Percentiles rank a stretch among this genome's conserved stretches.
phyloP scores from a whole-genome alignment of 441 rosid species.

The Daphne laureola region DNA sequence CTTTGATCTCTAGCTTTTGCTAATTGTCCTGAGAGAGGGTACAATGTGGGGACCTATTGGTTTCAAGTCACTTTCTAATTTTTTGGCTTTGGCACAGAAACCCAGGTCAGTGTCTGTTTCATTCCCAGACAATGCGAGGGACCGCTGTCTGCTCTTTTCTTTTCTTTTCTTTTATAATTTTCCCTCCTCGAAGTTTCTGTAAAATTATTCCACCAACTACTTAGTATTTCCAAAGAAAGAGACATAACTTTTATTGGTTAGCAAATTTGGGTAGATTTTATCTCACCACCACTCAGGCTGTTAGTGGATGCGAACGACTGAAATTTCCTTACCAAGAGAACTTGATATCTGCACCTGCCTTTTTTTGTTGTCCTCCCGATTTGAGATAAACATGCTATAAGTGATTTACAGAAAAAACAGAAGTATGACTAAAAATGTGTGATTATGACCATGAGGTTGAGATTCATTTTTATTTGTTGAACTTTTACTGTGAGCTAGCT shows the following conservation, averaged over 20 bases:
- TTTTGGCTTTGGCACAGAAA: conserved; percentile 65
- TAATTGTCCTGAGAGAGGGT: conserved; percentile 19
- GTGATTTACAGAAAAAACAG: conserved; percentile 19
- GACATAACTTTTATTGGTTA: conserved; percentile 31
- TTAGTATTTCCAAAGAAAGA: conserved; percentile 22
- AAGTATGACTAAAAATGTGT: conserved; percentile 6
- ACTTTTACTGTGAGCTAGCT: conserved; percentile 1
- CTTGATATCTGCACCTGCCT: conserved; percentile 10
- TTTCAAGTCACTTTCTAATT: conserved; percentile 45
- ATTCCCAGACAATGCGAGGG: conserved; percentile 63
- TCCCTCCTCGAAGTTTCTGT: conserved; percentile 2
- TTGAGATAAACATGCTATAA: conserved; percentile 12
- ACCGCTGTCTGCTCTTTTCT: conserved; percentile 50
- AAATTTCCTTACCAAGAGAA: conserved; percentile 37
- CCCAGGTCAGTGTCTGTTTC: conserved; percentile 58
- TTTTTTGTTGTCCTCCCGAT: conserved; percentile 8
- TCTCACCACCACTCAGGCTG: conserved; percentile 33
- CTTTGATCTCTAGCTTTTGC: conserved; percentile 24
- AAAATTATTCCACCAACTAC: conserved; percentile 13
- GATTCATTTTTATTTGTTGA: conserved; percentile 8
- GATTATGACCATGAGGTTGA: background rate
- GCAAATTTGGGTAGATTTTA: conserved; percentile 25
- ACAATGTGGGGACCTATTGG: conserved; percentile 36
- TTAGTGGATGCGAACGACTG: conserved; percentile 38
- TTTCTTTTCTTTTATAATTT: conserved; percentile 25